These are phyloP conservation scores for Clarireedia homoeocarpa DNA, from an alignment of 2,329 filamentous ascomycete species.

Conservation along the genomic window DNA sequence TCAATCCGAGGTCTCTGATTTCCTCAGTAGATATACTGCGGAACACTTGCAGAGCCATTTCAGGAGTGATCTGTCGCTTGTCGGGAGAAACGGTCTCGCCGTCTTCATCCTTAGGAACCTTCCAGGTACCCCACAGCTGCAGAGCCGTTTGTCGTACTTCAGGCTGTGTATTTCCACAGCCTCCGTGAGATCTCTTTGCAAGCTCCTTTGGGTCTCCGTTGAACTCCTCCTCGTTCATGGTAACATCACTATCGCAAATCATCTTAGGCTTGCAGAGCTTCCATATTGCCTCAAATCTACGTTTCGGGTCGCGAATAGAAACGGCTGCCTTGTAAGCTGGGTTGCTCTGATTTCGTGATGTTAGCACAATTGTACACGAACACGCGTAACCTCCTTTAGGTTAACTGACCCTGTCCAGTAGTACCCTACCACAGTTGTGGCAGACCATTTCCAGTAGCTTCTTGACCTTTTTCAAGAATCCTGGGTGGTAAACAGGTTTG, in stretches of 20 bases:
- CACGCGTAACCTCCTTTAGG: constrained; percentile 47
- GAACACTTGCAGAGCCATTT: constrained; percentile 80
- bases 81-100: constrained; percentile 62
- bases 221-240: constrained; percentile 58
- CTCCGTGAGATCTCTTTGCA: constrained; percentile 60
- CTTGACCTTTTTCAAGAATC: constrained; percentile 98
- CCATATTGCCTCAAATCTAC: constrained; percentile 90
- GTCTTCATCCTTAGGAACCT: constrained; percentile 65
- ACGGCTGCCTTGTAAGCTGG: constrained; percentile 76
- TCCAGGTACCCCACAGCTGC: constrained; percentile 72
- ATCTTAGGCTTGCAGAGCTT: constrained; percentile 83
- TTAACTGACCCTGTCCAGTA: constrained; percentile 95
- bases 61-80: constrained; percentile 73
- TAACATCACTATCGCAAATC: constrained; percentile 73
- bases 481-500: constrained; percentile 87
- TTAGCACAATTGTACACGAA: constrained; percentile 51
- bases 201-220: constrained; percentile 49
- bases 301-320: constrained; percentile 82
- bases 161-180: constrained; percentile 88
- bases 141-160: constrained; percentile 81
- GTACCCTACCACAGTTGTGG: constrained; percentile 96
- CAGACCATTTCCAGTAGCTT: constrained; percentile 98
- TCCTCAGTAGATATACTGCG: constrained; percentile 76
- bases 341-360: constrained; percentile 60
- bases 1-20: constrained; percentile 80